phyloP scores from a whole-genome alignment of 2,329 filamentous ascomycete genomes.

The Clonostachys solani region DNA sequence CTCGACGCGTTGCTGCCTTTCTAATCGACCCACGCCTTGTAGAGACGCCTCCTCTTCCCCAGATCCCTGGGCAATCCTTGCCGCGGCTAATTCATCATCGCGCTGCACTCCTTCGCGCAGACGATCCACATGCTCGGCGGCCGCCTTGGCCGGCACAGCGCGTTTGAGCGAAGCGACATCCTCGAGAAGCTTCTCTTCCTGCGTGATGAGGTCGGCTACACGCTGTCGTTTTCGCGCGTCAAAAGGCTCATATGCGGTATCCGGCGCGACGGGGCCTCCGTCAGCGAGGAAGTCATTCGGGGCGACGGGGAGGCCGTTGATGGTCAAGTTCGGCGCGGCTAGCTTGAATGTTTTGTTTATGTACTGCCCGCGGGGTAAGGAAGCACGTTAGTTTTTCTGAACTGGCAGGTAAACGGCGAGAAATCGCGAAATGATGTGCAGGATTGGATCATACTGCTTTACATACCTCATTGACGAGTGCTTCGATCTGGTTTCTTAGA shows the following conservation, averaged over 20 bases:
- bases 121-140: constrained; percentile 33
- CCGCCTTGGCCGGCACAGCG: constrained; percentile 39
- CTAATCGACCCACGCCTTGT: constrained; percentile 24
- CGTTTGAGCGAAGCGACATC: constrained; percentile 59
- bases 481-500: constrained; percentile 53
- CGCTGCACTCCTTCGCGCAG: constrained; percentile 30
- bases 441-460: background rate
- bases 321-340: constrained; percentile 54
- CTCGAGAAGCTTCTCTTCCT: constrained; percentile 60
- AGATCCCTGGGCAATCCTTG: constrained; percentile 7
- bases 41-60: constrained; percentile 20
- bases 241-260: constrained; percentile 51
- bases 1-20: constrained; percentile 30
- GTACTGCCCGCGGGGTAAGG: constrained; percentile 36
- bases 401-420: background rate
- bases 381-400: background rate
- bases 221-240: constrained; percentile 53
- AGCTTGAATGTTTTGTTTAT: constrained; percentile 56
- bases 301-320: constrained; percentile 55
- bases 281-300: constrained; percentile 26
- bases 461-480: constrained; percentile 53
- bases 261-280: constrained; percentile 10
- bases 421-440: too few relatives aligned
- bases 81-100: constrained; percentile 37
- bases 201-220: constrained; percentile 55